Base-by-base conservation (phyloP, 176 grass and related monocot genomes). In the Phoenix dactylifera region DNA sequence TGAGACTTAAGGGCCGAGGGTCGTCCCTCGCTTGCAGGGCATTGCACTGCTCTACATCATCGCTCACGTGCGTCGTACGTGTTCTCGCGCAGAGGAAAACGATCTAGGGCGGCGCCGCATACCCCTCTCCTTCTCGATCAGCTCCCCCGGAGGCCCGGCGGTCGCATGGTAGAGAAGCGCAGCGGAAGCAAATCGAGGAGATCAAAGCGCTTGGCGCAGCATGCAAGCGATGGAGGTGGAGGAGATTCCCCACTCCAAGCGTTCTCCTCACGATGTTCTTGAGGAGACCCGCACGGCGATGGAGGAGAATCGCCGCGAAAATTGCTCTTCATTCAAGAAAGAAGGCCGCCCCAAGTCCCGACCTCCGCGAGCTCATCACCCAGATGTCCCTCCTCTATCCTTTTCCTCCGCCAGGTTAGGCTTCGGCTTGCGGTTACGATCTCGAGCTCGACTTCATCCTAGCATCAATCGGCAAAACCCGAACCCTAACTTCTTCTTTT, bases 371-470 rank as follows among this genome's bases (percentile, higher is more conserved):
- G 75, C 93, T 89, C 52, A 76, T 83, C 63, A 90, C 84, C 3
- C 76, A 98, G 69, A 98, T 88, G 93, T 98, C 88, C 10, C 93
- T 98, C 57, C 84, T 78, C 59, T 86, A n/a, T 98, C 52, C 75
- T 98, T 70, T 85, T 76, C 20, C 84, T 98, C n/a, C 93, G 93
- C 49, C 76, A 89, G 71, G 93, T 88, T 4, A 16, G 29, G 22
- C 3, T 3, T 49, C 0, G 4, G 35, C 9, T 44, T 12, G 12
- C 10, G 35, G 35, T 44, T 12, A 44, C 35, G 35, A 14, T 14
- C 28, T 14, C 35, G 35, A 44, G 35, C 12, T 44, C 35, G 10
- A 44, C 10, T 14, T 44, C 7, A 9, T 9, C 2, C 10, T 2
- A 12, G 35, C 35, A 44, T 44, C 35, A 44, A 12, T 30, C 32